Percentiles rank a stretch among this genome's conserved stretches.
Evolutionary conservation across 805 yeast species (phyloP).

Genomic region (Myxozyma lipomycoides): DNA sequence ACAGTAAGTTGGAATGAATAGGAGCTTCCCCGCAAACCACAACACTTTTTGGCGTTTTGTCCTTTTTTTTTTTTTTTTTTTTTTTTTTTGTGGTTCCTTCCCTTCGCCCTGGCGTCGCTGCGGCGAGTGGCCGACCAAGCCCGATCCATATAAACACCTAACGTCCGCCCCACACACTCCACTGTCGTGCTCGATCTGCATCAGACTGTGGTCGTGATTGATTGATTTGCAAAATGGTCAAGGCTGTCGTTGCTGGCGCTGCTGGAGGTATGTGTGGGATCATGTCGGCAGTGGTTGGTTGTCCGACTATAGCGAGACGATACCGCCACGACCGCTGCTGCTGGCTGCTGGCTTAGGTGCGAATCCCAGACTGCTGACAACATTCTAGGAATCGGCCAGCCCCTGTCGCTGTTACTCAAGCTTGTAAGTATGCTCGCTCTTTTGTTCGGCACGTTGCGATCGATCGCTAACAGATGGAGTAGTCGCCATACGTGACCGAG

Average conservation of each 20-base stretch:
- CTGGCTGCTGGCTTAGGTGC: conserved; percentile 53
- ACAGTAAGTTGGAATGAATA: too few relatives aligned
- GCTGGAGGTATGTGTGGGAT: conserved; percentile 31
- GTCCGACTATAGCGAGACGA: neutral
- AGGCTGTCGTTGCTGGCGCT: conserved; percentile 68
- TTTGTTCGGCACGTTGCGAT: neutral
- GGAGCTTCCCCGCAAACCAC: too few relatives aligned
- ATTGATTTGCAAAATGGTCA: conserved; percentile 35
- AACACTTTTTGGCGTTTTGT: too few relatives aligned
- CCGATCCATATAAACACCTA: too few relatives aligned
- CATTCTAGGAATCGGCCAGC: conserved; percentile 76
- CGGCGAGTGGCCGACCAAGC: too few relatives aligned
- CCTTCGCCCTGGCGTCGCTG: too few relatives aligned
- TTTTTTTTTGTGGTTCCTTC: too few relatives aligned
- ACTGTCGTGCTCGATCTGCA: neutral
- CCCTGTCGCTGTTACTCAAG: conserved; percentile 76
- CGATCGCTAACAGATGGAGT: neutral
- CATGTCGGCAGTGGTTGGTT: neutral
- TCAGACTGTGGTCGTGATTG: too few relatives aligned
- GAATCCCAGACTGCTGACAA: too few relatives aligned
- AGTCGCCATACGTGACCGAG: conserved; percentile 54
- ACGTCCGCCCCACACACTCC: too few relatives aligned
- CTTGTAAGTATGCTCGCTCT: conserved; percentile 34
- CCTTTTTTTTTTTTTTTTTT: too few relatives aligned
- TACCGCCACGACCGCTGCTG: neutral